Evolutionary conservation across 2,329 filamentous ascomycete species (phyloP).

Genomic region (Albifimbria verrucaria): DNA sequence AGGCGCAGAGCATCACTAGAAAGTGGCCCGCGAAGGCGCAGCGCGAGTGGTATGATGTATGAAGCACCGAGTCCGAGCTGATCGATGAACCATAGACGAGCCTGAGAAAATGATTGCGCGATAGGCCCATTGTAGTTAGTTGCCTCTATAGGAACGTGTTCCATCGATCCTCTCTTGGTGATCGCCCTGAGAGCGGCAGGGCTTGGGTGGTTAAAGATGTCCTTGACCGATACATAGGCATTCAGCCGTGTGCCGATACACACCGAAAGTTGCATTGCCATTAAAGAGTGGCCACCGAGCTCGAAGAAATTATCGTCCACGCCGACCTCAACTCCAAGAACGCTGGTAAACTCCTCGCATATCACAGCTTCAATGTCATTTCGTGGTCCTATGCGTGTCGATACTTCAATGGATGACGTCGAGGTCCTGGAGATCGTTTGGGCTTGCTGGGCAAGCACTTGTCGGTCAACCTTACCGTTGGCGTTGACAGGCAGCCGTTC

Average conservation of each 20-base stretch:
- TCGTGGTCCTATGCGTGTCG: background rate
- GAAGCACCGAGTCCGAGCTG: slow-evolving; percentile 5
- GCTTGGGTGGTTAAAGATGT: slow-evolving; percentile 7
- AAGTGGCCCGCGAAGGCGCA: background rate
- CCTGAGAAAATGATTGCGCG: slow-evolving; percentile 11
- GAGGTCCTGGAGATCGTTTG: background rate
- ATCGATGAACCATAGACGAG: slow-evolving; percentile 11
- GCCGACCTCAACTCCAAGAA: slow-evolving; percentile 7
- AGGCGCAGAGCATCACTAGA: slow-evolving; percentile 3
- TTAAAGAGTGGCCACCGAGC: slow-evolving; percentile 12
- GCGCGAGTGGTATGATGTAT: slow-evolving; percentile 8
- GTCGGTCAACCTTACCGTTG: slow-evolving; percentile 15
- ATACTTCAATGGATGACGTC: background rate
- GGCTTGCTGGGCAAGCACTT: background rate
- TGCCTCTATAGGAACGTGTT: background rate
- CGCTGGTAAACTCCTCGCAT: slow-evolving; percentile 9
- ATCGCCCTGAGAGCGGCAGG: background rate
- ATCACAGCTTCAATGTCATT: slow-evolving; percentile 5
- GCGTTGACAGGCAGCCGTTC: slow-evolving; percentile 11
- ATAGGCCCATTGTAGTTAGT: background rate
- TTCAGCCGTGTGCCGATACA: slow-evolving; percentile 6
- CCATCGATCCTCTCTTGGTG: background rate
- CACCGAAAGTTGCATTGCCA: slow-evolving; percentile 5
- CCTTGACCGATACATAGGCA: slow-evolving; percentile 7
- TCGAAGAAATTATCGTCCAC: slow-evolving; percentile 13